These are phyloP conservation scores for Fusarium oligoseptatum DNA, from an alignment of 2,329 filamentous ascomycete species.

Conservation along the genomic window DNA sequence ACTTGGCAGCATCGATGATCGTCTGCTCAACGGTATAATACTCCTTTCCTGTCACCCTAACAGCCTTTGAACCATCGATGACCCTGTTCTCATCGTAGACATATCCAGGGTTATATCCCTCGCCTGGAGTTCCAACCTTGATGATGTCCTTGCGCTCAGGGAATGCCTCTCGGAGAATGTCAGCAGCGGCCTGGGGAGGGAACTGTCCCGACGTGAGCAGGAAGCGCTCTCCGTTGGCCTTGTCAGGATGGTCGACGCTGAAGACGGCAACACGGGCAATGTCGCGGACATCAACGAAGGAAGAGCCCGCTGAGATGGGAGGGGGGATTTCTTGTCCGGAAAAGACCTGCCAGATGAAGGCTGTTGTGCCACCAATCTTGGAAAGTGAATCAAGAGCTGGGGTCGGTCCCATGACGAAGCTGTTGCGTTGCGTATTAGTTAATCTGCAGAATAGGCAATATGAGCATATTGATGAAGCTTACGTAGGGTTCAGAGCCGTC, in stretches of 20 bases:
- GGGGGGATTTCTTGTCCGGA: slow-evolving; percentile 41
- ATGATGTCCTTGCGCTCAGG: slow-evolving; percentile 37
- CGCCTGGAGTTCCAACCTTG: slow-evolving; percentile 36
- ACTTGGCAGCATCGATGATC: slow-evolving; percentile 42
- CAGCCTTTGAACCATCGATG: slow-evolving; percentile 38
- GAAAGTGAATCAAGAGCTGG: slow-evolving; percentile 31
- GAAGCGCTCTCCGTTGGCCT: slow-evolving; percentile 39
- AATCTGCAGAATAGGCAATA: background rate
- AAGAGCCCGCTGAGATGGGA: slow-evolving; percentile 18
- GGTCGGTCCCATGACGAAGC: slow-evolving; percentile 45
- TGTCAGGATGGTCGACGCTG: slow-evolving; percentile 35
- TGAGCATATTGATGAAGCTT: background rate
- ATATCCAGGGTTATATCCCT: slow-evolving; percentile 36
- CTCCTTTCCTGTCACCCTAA: slow-evolving; percentile 33
- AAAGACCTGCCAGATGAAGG: slow-evolving; percentile 41
- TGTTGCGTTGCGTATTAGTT: slow-evolving; percentile 5
- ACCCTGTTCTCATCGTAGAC: slow-evolving; percentile 16
- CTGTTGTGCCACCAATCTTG: slow-evolving; percentile 38
- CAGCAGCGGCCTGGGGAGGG: slow-evolving; percentile 40
- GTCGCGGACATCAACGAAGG: slow-evolving; percentile 43
- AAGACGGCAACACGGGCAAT: slow-evolving; percentile 41
- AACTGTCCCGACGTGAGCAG: slow-evolving; percentile 35
- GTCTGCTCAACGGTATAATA: slow-evolving; percentile 36
- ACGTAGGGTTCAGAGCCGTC: slow-evolving; percentile 43
- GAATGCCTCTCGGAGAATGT: slow-evolving; percentile 42